A percentile compares a stretch with the other conserved stretches of the same genome.
These are phyloP conservation scores for Backusella parvicylindrica DNA, from an alignment of 192 early-diverging fungal species.

Conservation along the genomic window DNA sequence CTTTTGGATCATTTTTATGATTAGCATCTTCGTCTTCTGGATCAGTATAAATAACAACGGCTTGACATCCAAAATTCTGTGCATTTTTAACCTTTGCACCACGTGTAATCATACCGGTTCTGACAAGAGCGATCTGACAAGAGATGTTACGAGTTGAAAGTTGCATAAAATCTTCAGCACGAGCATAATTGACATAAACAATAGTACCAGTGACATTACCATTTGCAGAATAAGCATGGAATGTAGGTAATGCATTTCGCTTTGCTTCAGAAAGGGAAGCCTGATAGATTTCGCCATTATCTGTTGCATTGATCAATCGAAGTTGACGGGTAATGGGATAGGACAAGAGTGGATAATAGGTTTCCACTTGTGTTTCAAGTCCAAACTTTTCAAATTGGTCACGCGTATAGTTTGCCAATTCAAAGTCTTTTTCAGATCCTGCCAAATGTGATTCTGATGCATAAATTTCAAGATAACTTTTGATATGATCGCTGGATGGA, in stretches of 20 bases:
- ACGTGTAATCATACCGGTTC: slow-evolving; percentile 47
- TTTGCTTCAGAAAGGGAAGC: slow-evolving; percentile 50
- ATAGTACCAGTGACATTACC: slow-evolving; percentile 59
- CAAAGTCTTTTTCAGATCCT: slow-evolving; percentile 41
- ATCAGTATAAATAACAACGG: slow-evolving; percentile 60
- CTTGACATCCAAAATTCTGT: slow-evolving; percentile 48
- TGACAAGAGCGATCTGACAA: slow-evolving; percentile 53
- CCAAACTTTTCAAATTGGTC: slow-evolving; percentile 45
- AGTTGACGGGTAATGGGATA: slow-evolving; percentile 47
- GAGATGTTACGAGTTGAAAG: slow-evolving; percentile 37
- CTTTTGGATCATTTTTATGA: slow-evolving; percentile 46
- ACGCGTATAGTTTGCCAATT: slow-evolving; percentile 47
- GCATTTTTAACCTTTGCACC: slow-evolving; percentile 55
- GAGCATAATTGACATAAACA: slow-evolving; percentile 64
- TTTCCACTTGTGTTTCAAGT: slow-evolving; percentile 48
- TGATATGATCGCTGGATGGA: slow-evolving; percentile 39
- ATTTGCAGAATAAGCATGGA: slow-evolving; percentile 56
- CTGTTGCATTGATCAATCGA: slow-evolving; percentile 40
- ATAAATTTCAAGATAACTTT: slow-evolving; percentile 44
- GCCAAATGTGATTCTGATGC: slow-evolving; percentile 50
- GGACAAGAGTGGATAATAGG: slow-evolving; percentile 56
- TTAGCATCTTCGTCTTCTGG: slow-evolving; percentile 55
- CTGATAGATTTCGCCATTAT: slow-evolving; percentile 34
- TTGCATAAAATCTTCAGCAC: slow-evolving; percentile 45
- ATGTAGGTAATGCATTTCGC: slow-evolving; percentile 49